A percentile compares a stretch with the other conserved stretches of the same genome.
These are phyloP conservation scores for Magnusiomyces tetraspermus DNA, from an alignment of 1,139 yeast genomes.

Conservation along the genomic window DNA sequence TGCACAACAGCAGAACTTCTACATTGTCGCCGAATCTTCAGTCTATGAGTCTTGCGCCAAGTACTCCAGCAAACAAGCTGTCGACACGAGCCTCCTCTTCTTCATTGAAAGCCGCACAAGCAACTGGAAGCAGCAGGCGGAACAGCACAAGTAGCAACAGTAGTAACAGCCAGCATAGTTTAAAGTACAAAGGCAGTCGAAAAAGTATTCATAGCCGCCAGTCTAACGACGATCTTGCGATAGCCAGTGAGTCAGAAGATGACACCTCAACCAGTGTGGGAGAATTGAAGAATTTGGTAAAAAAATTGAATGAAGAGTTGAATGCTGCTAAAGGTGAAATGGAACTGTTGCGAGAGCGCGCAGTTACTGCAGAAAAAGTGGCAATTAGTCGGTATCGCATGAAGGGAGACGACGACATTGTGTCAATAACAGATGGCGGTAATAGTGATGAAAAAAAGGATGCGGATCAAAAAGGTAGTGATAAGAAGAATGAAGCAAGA, in stretches of 20 bases:
- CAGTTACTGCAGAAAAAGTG: slow-evolving; percentile 19
- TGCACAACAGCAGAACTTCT: not conserved
- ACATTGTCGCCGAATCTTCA: not conserved
- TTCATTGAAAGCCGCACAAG: not conserved
- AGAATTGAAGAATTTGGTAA: slow-evolving; percentile 8
- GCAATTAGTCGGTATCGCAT: slow-evolving; percentile 15
- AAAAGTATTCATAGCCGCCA: not conserved
- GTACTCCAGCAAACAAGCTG: not conserved
- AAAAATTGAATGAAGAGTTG: slow-evolving; percentile 14
- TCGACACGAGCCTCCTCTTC: not conserved
- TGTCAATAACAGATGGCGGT: not conserved
- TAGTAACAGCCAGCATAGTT: not conserved
- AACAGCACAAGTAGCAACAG: not conserved
- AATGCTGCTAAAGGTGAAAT: slow-evolving; percentile 15
- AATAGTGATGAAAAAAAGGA: no score
- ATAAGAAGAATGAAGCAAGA: no score
- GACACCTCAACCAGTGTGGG: not conserved
- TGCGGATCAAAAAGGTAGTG: no score
- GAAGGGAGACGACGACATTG: not conserved
- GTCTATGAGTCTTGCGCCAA: not conserved
- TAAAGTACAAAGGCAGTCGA: not conserved
- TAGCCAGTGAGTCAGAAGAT: slow-evolving; percentile 2
- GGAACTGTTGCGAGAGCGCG: slow-evolving; percentile 17
- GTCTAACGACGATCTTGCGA: slow-evolving; percentile 8
- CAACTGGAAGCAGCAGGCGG: not conserved